Evolutionary conservation across 495 filamentous ascomycete genomes (phyloP).

Genomic region (Chaetomium cochliodes): DNA sequence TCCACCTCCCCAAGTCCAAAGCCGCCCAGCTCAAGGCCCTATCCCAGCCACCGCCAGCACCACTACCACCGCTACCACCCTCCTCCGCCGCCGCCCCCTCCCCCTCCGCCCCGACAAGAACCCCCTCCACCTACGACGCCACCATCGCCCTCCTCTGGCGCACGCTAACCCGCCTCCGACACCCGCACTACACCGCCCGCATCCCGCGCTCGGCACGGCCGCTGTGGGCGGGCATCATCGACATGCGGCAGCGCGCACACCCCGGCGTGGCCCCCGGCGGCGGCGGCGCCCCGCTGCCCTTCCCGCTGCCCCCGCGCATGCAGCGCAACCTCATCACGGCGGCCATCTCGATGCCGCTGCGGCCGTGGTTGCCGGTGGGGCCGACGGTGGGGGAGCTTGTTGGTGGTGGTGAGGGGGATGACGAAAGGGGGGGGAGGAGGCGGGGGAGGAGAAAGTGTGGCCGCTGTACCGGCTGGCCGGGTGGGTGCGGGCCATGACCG

Average conservation of each 20-base stretch:
- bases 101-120: neutral
- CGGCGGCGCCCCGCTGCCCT: no score
- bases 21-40: neutral
- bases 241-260: conserved; percentile 1
- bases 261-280: no score
- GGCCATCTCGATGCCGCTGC: neutral
- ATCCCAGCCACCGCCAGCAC: neutral
- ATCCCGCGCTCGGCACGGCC: neutral
- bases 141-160: neutral
- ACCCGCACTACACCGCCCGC: neutral
- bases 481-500: neutral
- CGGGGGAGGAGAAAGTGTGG: neutral
- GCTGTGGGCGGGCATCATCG: neutral
- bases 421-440: no score
- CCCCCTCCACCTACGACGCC: neutral
- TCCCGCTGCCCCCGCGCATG: neutral
- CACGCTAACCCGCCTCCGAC: neutral
- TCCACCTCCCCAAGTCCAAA: conserved; percentile 7
- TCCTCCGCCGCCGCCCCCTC: neutral
- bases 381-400: neutral
- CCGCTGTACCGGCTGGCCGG: neutral
- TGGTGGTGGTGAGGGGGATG: no score
- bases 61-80: neutral
- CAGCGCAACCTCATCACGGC: neutral
- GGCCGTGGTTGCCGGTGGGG: neutral